Evolutionary conservation across 768 basidiomycete species (phyloP).

Genomic region (Auricularia sp.): DNA sequence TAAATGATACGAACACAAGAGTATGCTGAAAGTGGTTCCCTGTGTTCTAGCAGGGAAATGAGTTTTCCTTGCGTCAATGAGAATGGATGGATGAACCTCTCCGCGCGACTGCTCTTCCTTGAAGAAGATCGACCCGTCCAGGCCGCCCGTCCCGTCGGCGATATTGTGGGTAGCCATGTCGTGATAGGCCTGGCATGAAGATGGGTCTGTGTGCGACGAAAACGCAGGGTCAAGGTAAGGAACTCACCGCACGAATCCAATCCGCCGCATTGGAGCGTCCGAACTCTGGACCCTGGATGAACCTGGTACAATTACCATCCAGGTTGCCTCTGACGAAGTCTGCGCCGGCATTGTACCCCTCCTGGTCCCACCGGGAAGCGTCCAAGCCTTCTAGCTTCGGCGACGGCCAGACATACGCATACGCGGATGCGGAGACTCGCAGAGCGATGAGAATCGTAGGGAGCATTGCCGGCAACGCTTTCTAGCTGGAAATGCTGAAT

Average conservation of each 20-base stretch:
- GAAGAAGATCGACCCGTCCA: conserved; percentile 41
- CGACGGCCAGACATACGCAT: not conserved
- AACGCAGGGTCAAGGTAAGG: not conserved
- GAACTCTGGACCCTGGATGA: not conserved
- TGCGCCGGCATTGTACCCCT: not conserved
- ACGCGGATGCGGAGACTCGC: not conserved
- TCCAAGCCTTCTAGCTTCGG: not conserved
- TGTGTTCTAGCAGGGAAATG: too few species aligned
- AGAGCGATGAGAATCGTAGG: too few species aligned
- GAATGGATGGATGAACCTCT: conserved; percentile 15
- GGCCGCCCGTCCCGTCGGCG: conserved; percentile 36
- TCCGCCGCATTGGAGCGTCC: not conserved
- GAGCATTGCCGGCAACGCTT: too few species aligned
- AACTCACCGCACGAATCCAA: not conserved
- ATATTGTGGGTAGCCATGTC: conserved; percentile 40
- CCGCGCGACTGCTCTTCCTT: conserved; percentile 28
- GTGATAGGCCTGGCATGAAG: conserved; percentile 12
- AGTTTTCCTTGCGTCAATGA: not conserved
- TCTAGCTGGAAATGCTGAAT: too few species aligned
- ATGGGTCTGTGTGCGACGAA: not conserved
- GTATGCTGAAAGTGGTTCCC: too few species aligned
- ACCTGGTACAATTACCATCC: not conserved
- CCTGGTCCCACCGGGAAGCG: not conserved
- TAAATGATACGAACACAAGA: too few species aligned
- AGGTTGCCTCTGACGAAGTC: not conserved